phyloP scores from a whole-genome alignment of 805 yeast species.

The Cyberlindnera meyerae region DNA sequence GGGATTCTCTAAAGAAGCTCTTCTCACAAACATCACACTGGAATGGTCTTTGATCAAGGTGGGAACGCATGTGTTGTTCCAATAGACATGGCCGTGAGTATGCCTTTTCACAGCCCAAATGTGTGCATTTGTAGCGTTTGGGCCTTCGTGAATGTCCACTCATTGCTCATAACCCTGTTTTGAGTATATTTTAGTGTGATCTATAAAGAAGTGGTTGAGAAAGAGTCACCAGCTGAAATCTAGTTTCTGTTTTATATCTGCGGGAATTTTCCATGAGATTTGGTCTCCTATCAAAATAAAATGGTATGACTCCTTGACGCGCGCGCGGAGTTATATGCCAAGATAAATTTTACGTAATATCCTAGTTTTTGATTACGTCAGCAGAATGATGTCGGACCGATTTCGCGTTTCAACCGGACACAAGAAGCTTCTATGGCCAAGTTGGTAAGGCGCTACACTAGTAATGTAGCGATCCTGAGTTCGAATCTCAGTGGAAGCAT shows the following conservation, averaged over 20 bases:
- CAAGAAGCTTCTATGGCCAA: constrained; percentile 45
- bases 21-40: constrained; percentile 57
- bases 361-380: too few relatives aligned
- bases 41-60: constrained; percentile 72
- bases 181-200: too few relatives aligned
- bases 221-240: too few relatives aligned
- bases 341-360: too few relatives aligned
- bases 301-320: too few relatives aligned
- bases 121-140: constrained; percentile 42
- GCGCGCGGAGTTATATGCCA: too few relatives aligned
- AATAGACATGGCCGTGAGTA: constrained; percentile 53
- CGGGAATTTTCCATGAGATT: too few relatives aligned
- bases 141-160: constrained; percentile 26
- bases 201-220: not conserved
- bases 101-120: constrained; percentile 45
- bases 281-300: too few relatives aligned
- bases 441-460: constrained; percentile 82
- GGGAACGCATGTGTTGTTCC: constrained; percentile 65
- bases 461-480: constrained; percentile 80
- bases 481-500: constrained; percentile 68
- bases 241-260: too few relatives aligned
- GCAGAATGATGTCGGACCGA: too few relatives aligned
- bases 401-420: too few relatives aligned
- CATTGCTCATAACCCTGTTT: too few relatives aligned
- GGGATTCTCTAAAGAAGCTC: constrained; percentile 67